These are phyloP conservation scores for Cardamine resedifolia DNA, from an alignment of 345 rosid species.

Conservation along the genomic window DNA sequence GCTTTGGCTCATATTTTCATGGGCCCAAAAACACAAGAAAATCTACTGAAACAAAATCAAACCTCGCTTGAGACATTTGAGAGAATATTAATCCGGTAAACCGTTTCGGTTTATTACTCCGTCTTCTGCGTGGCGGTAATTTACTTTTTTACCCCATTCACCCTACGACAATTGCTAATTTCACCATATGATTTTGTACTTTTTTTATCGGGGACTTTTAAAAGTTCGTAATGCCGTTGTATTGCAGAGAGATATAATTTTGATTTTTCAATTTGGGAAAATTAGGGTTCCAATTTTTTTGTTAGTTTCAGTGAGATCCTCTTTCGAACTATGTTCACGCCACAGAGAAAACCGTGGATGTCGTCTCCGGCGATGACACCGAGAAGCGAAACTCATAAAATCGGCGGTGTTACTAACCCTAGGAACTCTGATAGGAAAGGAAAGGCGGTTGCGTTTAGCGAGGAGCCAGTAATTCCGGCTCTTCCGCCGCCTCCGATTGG, in stretches of 20 bases:
- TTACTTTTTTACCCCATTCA: constrained; percentile 12
- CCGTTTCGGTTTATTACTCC: not conserved
- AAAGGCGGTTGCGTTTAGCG: constrained; percentile 56
- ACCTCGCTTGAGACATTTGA: not conserved
- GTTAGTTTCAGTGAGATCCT: not conserved
- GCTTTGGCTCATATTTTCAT: not conserved
- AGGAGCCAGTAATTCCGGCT: constrained; percentile 35
- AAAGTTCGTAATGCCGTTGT: constrained; percentile 33
- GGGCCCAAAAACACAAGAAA: not conserved
- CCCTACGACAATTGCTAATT: not conserved
- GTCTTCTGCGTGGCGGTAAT: not conserved
- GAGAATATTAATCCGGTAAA: not conserved
- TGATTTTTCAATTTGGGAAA: not conserved
- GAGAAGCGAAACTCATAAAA: constrained; percentile 36
- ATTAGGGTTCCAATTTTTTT: constrained; percentile 21
- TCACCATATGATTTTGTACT: not conserved
- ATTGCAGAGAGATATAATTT: not conserved
- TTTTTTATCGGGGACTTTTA: constrained; percentile 10
- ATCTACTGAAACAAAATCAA: not conserved
- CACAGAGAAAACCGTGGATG: constrained; percentile 52
- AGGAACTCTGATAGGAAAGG: constrained; percentile 52
- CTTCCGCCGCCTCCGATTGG: constrained; percentile 61
- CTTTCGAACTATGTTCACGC: constrained; percentile 57
- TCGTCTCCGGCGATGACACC: constrained; percentile 46
- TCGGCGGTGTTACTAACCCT: constrained; percentile 32